Conservation (phyloP, 768 basidiomycete genomes). For the Phylloporus scabripes region DNA sequence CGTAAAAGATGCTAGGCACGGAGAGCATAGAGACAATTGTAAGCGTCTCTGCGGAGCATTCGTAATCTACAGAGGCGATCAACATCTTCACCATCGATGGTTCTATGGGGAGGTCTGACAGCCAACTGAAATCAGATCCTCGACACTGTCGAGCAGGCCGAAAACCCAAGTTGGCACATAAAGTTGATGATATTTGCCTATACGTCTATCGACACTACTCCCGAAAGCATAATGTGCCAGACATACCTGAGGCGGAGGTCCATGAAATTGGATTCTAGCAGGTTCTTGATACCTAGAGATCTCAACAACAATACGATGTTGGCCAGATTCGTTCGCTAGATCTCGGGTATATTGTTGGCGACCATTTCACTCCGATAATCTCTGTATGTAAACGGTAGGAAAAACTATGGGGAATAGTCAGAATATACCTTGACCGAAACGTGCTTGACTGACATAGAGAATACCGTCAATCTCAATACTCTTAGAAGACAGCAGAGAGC, state of each 20-base stretch:
- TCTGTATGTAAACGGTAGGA: conserved; percentile 98
- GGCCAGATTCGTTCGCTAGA: conserved; percentile 95
- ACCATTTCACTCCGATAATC: conserved; percentile 95
- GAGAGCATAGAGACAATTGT: conserved; percentile 99
- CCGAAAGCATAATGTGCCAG: not conserved
- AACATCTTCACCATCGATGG: conserved; percentile 99
- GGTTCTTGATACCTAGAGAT: conserved; percentile 93
- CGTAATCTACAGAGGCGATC: conserved; percentile 83
- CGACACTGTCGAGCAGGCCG: conserved; percentile 93
- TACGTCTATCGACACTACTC: not conserved
- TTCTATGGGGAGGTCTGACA: conserved; percentile 99
- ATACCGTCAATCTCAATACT: conserved; percentile 81
- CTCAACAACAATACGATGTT: conserved; percentile 95
- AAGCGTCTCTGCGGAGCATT: conserved; percentile 92
- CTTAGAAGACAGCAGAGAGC: conserved; percentile 4
- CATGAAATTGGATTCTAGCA: conserved; percentile 99
- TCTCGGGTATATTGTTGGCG: conserved; percentile 94
- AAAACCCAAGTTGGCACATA: conserved; percentile 99
- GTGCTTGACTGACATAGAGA: conserved; percentile 62
- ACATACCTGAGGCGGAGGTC: conserved; percentile 96
- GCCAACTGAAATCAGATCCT: conserved; percentile 89
- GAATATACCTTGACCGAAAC: not conserved
- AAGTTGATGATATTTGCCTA: conserved; percentile 97
- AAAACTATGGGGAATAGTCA: conserved; percentile 46
- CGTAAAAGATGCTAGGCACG: conserved; percentile 95